Percentiles rank a stretch among this genome's conserved stretches.
These are phyloP conservation scores for Orbilia quercus DNA, from an alignment of 2,329 filamentous ascomycete species.

Conservation along the genomic window DNA sequence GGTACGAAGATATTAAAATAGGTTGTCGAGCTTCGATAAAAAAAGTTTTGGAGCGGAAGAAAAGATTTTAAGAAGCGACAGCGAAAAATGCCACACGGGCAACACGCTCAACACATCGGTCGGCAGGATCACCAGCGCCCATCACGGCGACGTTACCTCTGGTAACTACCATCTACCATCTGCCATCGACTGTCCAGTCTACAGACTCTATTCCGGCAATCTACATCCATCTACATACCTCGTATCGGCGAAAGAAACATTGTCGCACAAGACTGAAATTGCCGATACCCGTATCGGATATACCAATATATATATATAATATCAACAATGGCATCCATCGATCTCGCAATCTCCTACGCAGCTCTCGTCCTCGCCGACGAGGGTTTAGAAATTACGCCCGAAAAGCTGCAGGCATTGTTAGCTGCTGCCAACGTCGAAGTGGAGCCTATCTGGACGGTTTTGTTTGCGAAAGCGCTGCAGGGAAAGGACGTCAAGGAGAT, in stretches of 20 bases:
- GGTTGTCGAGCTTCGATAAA: neutral
- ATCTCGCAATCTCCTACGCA: slow-evolving; percentile 14
- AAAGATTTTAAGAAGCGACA: slow-evolving; percentile 34
- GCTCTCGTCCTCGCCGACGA: slow-evolving; percentile 20
- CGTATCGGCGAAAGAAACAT: too few species aligned
- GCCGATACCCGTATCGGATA: neutral
- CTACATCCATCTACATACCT: too few species aligned
- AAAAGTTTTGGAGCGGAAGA: slow-evolving; percentile 15
- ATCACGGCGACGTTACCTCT: too few species aligned
- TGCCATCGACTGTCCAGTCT: too few species aligned
- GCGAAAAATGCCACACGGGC: slow-evolving; percentile 39
- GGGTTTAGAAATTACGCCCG: slow-evolving; percentile 11
- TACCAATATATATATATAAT: neutral
- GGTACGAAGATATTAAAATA: neutral
- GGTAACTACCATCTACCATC: too few species aligned
- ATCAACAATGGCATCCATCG: slow-evolving; percentile 16
- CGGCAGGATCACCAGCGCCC: neutral
- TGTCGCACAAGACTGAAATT: too few species aligned
- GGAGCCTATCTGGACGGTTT: slow-evolving; percentile 18
- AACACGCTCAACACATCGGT: slow-evolving; percentile 9
- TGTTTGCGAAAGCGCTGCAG: slow-evolving; percentile 28
- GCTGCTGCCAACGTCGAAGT: slow-evolving; percentile 25
- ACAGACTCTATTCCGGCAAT: too few species aligned
- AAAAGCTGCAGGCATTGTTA: slow-evolving; percentile 19
- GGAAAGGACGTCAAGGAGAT: slow-evolving; percentile 23